A percentile compares a stretch with the other conserved stretches of the same genome.
Evolutionary conservation across 805 yeast genomes (phyloP).

Genomic region (Candida odintsovae): DNA sequence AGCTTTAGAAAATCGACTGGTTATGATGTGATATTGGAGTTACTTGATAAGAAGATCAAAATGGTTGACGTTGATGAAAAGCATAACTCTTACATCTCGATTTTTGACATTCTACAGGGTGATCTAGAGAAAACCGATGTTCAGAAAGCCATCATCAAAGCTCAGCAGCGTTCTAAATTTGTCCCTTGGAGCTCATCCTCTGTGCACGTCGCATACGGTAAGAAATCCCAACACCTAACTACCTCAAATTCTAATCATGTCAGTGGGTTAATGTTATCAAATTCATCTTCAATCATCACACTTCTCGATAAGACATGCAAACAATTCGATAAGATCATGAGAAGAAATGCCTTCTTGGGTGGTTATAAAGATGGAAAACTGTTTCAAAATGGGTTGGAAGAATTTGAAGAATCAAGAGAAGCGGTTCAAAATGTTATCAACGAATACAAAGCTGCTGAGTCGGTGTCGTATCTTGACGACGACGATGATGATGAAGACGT

Average conservation of each 20-base stretch:
- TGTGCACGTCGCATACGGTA: slow-evolving; percentile 71
- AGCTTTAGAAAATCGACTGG: slow-evolving; percentile 68
- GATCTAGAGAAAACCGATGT: slow-evolving; percentile 61
- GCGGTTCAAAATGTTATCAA: slow-evolving; percentile 71
- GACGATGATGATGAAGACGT: slow-evolving; percentile 32
- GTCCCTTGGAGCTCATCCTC: slow-evolving; percentile 84
- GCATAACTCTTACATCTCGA: slow-evolving; percentile 54
- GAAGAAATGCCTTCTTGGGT: slow-evolving; percentile 78
- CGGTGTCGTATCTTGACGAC: slow-evolving; percentile 39
- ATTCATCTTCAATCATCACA: slow-evolving; percentile 69
- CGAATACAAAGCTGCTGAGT: slow-evolving; percentile 70
- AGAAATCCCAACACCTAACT: slow-evolving; percentile 52
- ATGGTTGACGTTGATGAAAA: slow-evolving; percentile 51
- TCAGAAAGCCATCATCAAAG: slow-evolving; percentile 57
- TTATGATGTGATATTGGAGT: slow-evolving; percentile 77
- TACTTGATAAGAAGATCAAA: slow-evolving; percentile 70
- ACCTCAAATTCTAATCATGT: slow-evolving; percentile 39
- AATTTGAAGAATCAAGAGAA: slow-evolving; percentile 73
- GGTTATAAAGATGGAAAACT: slow-evolving; percentile 49
- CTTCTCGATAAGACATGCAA: slow-evolving; percentile 60
- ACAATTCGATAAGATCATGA: slow-evolving; percentile 76
- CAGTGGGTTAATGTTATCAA: slow-evolving; percentile 79
- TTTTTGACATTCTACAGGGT: slow-evolving; percentile 66
- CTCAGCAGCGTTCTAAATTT: slow-evolving; percentile 64
- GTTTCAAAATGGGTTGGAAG: slow-evolving; percentile 40